Evolutionary conservation across 345 rosid species (phyloP), one percentile per base, ranked within the genome.

Genomic region (Geranium rotundifolium): DNA sequence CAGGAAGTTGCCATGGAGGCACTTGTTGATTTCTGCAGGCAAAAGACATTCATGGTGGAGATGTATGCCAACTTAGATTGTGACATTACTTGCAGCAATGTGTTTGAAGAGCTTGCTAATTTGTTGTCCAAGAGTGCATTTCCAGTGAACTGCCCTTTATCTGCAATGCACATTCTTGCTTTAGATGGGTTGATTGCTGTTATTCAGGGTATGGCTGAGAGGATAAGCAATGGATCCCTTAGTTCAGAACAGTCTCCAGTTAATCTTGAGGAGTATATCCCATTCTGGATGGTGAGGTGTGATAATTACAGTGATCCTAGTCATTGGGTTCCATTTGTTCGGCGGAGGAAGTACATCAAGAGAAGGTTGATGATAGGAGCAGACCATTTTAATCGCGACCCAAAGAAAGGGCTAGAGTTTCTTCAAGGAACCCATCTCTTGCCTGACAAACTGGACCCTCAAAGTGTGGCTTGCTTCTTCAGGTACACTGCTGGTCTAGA

Each of bases 1-100:
- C 99, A 90, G 84, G 99, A 93, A 84, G 99, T 84, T 76, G 89
- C 95, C 64, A 93, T 93, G 99, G 99, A 90, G 78, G 95, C 99
- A 72, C 96, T 93, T 60, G 99, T 93, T 70, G 95, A 93, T 71
- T 86, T 93, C 69, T 93, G 99, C 76, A 75, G 99, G 83, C 97
- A 93, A 81, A 84, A 93, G 70, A 90, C 84, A 55, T 93, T 88
- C 70, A 93, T 93, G 99, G 97, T 88, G 79, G 99, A 93, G 84
- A 90, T 93, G 96, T 93, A 90, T 77, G 99, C 97, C 39, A 93
- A 93, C 77, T 79, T 90, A 60, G 99, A 93, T 72, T 93, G 99
- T 70, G 99, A 93, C 78, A 93, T 93, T 76, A 90, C 99, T 68
- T 93, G 97, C 72, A 77, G 95, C 76, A 93, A 90, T 71, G 95